phyloP scores from a whole-genome alignment of 2,329 filamentous ascomycete species.

The Hawksworthiomyces lignivorus region DNA sequence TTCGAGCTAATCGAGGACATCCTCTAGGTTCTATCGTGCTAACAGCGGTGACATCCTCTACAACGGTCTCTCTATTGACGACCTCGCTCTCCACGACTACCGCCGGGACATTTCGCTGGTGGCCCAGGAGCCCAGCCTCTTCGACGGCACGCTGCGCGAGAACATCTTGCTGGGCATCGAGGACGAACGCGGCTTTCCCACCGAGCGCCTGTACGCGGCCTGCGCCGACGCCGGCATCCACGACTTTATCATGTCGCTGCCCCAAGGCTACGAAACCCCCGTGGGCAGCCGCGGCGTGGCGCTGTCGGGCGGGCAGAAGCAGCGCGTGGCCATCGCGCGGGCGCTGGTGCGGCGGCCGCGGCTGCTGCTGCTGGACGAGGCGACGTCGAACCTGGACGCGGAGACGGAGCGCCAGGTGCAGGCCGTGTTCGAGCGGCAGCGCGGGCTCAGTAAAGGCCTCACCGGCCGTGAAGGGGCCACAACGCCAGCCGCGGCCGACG shows the following conservation, averaged over 20 bases:
- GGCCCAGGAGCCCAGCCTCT: conserved; percentile 51
- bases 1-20: not conserved
- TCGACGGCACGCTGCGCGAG: conserved; percentile 38
- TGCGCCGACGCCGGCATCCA: conserved; percentile 59
- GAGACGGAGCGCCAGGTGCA: conserved; percentile 16
- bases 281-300: conserved; percentile 14
- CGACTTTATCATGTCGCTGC: conserved; percentile 61
- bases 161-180: conserved; percentile 24
- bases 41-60: conserved; percentile 45
- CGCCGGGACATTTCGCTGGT: conserved; percentile 50
- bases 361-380: conserved; percentile 15
- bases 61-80: conserved; percentile 49
- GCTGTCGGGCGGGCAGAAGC: conserved; percentile 16
- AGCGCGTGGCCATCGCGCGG: conserved; percentile 15
- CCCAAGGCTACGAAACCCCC: conserved; percentile 23
- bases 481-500: conserved; percentile 24
- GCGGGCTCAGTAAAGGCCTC: too few species aligned
- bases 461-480: not conserved
- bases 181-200: conserved; percentile 27
- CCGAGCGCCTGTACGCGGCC: conserved; percentile 38
- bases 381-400: conserved; percentile 14
- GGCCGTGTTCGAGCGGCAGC: conserved; percentile 12
- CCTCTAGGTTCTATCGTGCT: conserved; percentile 25
- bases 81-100: conserved; percentile 40
- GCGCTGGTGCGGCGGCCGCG: conserved; percentile 12